Percentiles rank a stretch among this genome's conserved stretches.
Conservation (phyloP, 495 filamentous ascomycete genomes). For the Penicillium psychrofluorescens region DNA sequence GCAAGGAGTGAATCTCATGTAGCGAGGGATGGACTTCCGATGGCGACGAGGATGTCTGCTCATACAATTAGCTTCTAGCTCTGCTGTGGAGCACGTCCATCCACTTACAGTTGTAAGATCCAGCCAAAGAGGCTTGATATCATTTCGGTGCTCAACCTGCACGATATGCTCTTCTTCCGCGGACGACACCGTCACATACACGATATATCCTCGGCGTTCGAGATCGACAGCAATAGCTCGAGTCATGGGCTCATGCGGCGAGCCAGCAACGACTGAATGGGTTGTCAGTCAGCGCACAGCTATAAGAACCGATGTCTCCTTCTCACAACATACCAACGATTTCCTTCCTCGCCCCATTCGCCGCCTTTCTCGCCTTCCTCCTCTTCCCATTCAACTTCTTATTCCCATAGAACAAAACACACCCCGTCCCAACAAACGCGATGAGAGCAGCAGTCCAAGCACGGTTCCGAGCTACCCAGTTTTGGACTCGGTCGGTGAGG, state of each 20-base stretch:
- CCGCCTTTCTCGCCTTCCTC: slow-evolving; percentile 65
- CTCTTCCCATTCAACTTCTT: slow-evolving; percentile 54
- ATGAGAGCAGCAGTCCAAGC: slow-evolving; percentile 61
- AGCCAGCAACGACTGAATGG: slow-evolving; percentile 65
- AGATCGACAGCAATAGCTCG: slow-evolving; percentile 75
- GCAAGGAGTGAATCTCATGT: slow-evolving; percentile 47
- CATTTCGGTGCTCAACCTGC: slow-evolving; percentile 62
- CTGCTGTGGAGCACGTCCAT: neutral
- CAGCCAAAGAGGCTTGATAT: slow-evolving; percentile 75
- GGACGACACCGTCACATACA: slow-evolving; percentile 76
- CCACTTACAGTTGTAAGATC: slow-evolving; percentile 57
- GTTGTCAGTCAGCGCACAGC: slow-evolving; percentile 7
- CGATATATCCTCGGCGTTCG: slow-evolving; percentile 87
- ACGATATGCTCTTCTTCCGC: slow-evolving; percentile 77
- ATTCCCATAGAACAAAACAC: slow-evolving; percentile 57
- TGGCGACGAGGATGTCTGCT: slow-evolving; percentile 44
- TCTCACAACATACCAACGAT: slow-evolving; percentile 54
- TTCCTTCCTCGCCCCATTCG: slow-evolving; percentile 80
- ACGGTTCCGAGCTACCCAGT: slow-evolving; percentile 65
- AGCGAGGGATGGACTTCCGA: slow-evolving; percentile 46
- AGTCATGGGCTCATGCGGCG: slow-evolving; percentile 71
- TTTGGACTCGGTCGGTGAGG: slow-evolving; percentile 33
- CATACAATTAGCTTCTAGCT: neutral
- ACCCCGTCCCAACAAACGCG: slow-evolving; percentile 59
- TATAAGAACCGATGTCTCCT: neutral